Percentiles rank a stretch among this genome's conserved stretches.
phyloP scores from a whole-genome alignment of 257 asterid species.

The Ehretia macrophylla region DNA sequence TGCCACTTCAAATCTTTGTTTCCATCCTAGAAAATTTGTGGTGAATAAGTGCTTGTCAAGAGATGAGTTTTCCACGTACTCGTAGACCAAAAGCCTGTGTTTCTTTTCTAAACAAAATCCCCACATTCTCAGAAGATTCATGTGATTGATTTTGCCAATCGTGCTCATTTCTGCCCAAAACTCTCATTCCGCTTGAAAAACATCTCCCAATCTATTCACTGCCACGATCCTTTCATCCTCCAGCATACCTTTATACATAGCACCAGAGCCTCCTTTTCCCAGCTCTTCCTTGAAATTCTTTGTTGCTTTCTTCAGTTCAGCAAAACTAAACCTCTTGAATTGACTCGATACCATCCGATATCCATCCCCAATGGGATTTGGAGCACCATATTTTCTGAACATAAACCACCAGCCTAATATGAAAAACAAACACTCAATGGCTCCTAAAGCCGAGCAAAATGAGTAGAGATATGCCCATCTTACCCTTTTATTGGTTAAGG shows the following conservation, averaged over 20 bases:
- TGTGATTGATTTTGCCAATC: slow-evolving; percentile 33
- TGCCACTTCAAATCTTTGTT: slow-evolving; percentile 32
- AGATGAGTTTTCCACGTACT: slow-evolving; percentile 27
- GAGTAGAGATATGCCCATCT: slow-evolving; percentile 30
- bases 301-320: slow-evolving; percentile 31
- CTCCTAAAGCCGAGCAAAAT: slow-evolving; percentile 21
- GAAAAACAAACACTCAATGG: slow-evolving; percentile 18
- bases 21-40: slow-evolving; percentile 22
- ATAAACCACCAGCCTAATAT: slow-evolving; percentile 31
- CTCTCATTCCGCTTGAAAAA: slow-evolving; percentile 24
- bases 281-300: slow-evolving; percentile 29
- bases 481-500: neutral
- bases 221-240: slow-evolving; percentile 28
- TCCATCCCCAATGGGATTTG: slow-evolving; percentile 26
- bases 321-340: slow-evolving; percentile 25
- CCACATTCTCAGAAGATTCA: slow-evolving; percentile 41
- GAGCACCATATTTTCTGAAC: slow-evolving; percentile 19
- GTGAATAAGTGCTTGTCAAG: slow-evolving; percentile 28
- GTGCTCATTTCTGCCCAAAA: slow-evolving; percentile 36
- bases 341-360: slow-evolving; percentile 25
- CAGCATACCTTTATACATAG: slow-evolving; percentile 27
- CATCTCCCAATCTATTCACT: slow-evolving; percentile 27
- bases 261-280: slow-evolving; percentile 34
- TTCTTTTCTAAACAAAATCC: slow-evolving; percentile 38
- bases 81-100: slow-evolving; percentile 28